Evolutionary conservation across 192 early-diverging fungal genomes (phyloP).

Genomic region (Phycomyces nitens): DNA sequence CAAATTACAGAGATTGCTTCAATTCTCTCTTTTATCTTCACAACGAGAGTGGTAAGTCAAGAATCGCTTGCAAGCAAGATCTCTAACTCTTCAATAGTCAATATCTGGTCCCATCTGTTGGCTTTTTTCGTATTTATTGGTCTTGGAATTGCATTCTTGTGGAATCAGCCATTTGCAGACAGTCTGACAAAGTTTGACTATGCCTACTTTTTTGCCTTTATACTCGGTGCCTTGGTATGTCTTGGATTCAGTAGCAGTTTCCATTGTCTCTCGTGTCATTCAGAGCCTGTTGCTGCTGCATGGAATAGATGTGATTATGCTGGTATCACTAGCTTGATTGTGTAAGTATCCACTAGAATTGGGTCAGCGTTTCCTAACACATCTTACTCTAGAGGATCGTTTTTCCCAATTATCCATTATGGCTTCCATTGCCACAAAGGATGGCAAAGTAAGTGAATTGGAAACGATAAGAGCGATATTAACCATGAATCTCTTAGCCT

Average conservation of each 20-base stretch:
- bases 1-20: conserved; percentile 74
- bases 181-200: conserved; percentile 62
- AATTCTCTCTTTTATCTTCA: conserved; percentile 78
- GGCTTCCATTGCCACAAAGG: conserved; percentile 46
- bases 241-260: conserved; percentile 76
- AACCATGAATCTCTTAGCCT: not conserved
- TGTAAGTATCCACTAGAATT: conserved; percentile 33
- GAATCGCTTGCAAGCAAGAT: too few relatives aligned
- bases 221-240: conserved; percentile 73
- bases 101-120: conserved; percentile 84
- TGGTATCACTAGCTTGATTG: conserved; percentile 82
- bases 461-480: not conserved
- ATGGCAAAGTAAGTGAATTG: conserved; percentile 35
- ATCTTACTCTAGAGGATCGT: conserved; percentile 46
- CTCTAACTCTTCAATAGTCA: too few relatives aligned
- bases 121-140: conserved; percentile 61
- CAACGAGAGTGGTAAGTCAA: conserved; percentile 84
- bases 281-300: conserved; percentile 56
- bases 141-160: conserved; percentile 46
- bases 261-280: conserved; percentile 86
- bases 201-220: conserved; percentile 68
- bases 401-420: conserved; percentile 49
- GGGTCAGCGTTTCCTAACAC: not conserved
- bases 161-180: conserved; percentile 36
- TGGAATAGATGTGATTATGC: conserved; percentile 94